Evolutionary conservation across 2,329 filamentous ascomycete species (phyloP), one percentile per base, ranked within the genome.

Genomic region (Alternaria brassicicola): DNA sequence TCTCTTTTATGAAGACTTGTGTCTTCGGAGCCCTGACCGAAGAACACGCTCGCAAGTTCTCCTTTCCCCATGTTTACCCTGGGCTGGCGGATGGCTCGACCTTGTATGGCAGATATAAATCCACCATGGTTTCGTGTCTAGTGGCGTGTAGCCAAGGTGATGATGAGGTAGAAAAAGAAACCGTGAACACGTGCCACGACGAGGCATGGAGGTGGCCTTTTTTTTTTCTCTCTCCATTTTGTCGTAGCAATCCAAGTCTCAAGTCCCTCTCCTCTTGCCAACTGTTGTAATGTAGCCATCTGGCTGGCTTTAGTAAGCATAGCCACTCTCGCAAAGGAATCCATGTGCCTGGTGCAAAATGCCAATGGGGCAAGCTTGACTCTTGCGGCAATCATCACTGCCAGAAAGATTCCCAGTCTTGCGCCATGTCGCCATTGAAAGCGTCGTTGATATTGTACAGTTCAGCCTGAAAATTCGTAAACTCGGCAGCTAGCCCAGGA

Each of bases 1-100:
- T 67, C 30, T 54, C 61, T 10, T 76, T 76, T 45, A 74, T 77
- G 72, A 72, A 69, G 10, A 75, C 69, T 2, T 71, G 76, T 21
- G 48, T 69, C 3, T 62, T 74, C 4, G 71, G 76, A 45, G 59
- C 63, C 10, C 59, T 77, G 21, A 68, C 72, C 0, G 59, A 62
- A 21, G 36, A 59, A 25, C 48, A 71, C 31, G 68, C 68, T 2
- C 71, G 69, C 43, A 59, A 56, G 1, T 71, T 73, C 8, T 61
- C 68, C 10, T 77, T 76, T 41, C 54, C 72, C 1, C 75, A 78
- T 45, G 63, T 70, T 12, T 67, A 64, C 28, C 77, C 77, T 0
- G 73, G 76, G 1, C 58, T 79, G 0, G 75, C 78, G 2, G 61
- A 73, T 7, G 72, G 69, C 0, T 70, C 69, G 1, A 65, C 26